A percentile compares a stretch with the other conserved stretches of the same genome.
Evolutionary conservation across 78 protist genomes (phyloP).

Genomic region (Creolimax fragrantissima): DNA sequence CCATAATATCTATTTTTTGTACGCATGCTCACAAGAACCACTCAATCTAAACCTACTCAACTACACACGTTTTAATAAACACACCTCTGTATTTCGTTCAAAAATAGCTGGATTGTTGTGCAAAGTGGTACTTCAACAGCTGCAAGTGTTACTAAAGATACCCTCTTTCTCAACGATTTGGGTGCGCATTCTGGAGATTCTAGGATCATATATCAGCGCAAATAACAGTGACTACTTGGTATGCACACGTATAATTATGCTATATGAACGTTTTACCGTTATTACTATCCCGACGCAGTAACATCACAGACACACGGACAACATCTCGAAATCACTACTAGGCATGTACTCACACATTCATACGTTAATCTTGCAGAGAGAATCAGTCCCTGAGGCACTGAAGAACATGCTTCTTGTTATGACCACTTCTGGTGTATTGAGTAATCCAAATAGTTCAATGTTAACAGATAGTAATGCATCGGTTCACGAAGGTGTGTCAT

Average conservation of each 20-base stretch:
- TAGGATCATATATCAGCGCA: conserved; percentile 10
- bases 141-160: background rate
- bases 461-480: background rate
- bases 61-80: no score
- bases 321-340: background rate
- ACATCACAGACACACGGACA: background rate
- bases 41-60: no score
- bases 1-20: no score
- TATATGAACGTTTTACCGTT: no score
- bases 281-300: no score
- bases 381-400: conserved; percentile 49
- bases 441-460: background rate
- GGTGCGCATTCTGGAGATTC: conserved; percentile 11
- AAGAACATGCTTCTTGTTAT: conserved; percentile 58
- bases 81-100: no score
- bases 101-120: conserved; percentile 33
- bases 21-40: no score
- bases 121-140: conserved; percentile 37
- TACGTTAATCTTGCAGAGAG: background rate
- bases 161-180: background rate
- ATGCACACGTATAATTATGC: background rate
- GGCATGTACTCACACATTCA: background rate
- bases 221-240: conserved; percentile 30
- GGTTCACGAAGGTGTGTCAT: background rate
- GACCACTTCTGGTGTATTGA: conserved; percentile 17